Evolutionary conservation across 495 filamentous ascomycete species (phyloP).

Genomic region (Penicillium mononematosum): DNA sequence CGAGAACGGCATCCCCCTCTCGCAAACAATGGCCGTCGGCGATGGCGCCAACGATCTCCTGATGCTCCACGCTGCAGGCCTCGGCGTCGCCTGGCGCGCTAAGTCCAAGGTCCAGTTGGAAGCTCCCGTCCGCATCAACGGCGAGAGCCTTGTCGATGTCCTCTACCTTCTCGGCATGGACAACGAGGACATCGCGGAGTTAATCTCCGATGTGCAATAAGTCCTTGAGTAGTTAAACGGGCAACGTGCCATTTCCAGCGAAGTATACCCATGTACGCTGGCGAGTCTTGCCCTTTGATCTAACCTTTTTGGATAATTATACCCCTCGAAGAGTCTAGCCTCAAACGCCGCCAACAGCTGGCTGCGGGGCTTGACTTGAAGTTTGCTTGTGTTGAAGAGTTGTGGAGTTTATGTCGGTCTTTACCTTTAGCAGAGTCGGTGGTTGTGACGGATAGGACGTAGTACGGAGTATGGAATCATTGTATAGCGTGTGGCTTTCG

Average conservation of each 20-base stretch:
- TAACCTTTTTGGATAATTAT: slow-evolving; percentile 1
- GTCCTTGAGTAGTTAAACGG: neutral
- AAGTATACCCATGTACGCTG: neutral
- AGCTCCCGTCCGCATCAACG: slow-evolving; percentile 79
- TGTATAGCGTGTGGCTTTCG: neutral
- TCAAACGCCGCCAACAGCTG: neutral
- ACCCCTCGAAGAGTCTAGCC: neutral
- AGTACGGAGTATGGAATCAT: neutral
- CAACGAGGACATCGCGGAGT: slow-evolving; percentile 59
- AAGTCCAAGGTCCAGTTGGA: slow-evolving; percentile 89
- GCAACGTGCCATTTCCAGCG: neutral
- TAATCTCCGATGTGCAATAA: slow-evolving; percentile 33
- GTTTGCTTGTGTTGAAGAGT: neutral
- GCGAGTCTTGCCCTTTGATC: neutral
- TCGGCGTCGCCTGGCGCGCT: slow-evolving; percentile 92
- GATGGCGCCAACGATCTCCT: slow-evolving; percentile 94
- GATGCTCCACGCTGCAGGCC: slow-evolving; percentile 85
- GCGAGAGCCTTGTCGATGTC: slow-evolving; percentile 73
- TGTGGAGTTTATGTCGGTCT: slow-evolving; percentile 1
- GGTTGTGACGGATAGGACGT: neutral
- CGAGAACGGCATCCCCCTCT: slow-evolving; percentile 65
- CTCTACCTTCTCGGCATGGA: slow-evolving; percentile 80
- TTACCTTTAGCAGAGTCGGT: slow-evolving; percentile 3
- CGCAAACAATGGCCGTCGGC: slow-evolving; percentile 82
- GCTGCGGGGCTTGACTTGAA: neutral